Evolutionary conservation across 768 basidiomycete genomes (phyloP), one percentile per base, ranked within the genome.

Genomic region (Galerina sulciceps): DNA sequence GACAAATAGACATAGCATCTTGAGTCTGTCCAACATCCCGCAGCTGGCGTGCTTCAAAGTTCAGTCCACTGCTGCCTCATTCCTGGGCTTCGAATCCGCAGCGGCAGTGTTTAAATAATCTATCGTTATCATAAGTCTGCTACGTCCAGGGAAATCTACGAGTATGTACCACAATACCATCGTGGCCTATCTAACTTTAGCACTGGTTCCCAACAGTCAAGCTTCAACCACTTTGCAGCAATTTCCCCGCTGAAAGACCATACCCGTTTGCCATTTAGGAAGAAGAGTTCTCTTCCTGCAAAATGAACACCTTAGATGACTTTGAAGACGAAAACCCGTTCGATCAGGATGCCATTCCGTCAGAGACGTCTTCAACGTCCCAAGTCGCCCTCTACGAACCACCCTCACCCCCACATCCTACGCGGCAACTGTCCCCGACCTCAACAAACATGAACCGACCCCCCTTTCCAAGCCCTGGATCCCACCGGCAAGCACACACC

Each of bases 271-370:
- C 4, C 34, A 23, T 37, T 34, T 23, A 48, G 43, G 18, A 42
- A 20, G 13, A 55, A 40, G 26, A 43, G 36, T 13, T 26, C 11
- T 37, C 34, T 22, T 20, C 22, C 44, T 40, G 23, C 43, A 58
- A 23, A 45, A 70, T 70, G 67, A 65, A 68, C 42, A 54, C 57
- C 4, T 47, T 70, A 50, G 66, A 70, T 38, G 63, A 65, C 48
- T 69, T 84, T 64, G 86, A 88, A 67, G 86, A 88, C 68, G 86
- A 86, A 68, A 88, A 88, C 65, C 87, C 87, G 10, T 88, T 88
- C 68, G 85, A 86, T 62, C 79, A 82, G 44, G 79, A 81, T 35
- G 73, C 68, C 15, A 75, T 79, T 26, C 61, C 76, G n/a, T 82
- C 80, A 48, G 84, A 84, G 59, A 71, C 81, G 15, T 86, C 86